Percentiles rank a stretch among this genome's conserved stretches.
Conservation (phyloP, 257 asterid species). For the Jasminum sambac region DNA sequence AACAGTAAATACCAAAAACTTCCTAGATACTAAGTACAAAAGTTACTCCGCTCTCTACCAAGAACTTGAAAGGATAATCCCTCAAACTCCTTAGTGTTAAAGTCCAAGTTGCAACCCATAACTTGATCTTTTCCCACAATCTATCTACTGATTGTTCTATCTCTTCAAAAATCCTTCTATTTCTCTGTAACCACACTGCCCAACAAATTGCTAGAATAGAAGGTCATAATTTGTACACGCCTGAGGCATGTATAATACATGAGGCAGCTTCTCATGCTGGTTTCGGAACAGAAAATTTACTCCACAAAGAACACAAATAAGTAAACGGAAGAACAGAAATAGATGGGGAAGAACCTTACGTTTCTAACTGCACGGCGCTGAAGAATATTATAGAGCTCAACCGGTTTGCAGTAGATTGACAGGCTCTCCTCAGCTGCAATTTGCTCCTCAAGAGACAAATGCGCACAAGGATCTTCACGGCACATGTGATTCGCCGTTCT, state of each 20-base stretch:
- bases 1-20: too few species aligned
- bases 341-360: conserved; percentile 39
- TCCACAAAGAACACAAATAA: neutral
- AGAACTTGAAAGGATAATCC: too few species aligned
- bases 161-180: too few species aligned
- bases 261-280: conserved; percentile 7
- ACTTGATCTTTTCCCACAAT: too few species aligned
- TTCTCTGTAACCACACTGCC: too few species aligned
- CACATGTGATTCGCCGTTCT: conserved; percentile 86
- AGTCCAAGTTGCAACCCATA: too few species aligned
- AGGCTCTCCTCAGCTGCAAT: conserved; percentile 96
- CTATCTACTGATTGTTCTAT: too few species aligned
- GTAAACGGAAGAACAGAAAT: conserved; percentile 3
- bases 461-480: conserved; percentile 83
- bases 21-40: too few species aligned
- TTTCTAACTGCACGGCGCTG: conserved; percentile 85
- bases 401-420: conserved; percentile 90
- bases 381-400: conserved; percentile 87
- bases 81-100: too few species aligned
- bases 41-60: too few species aligned
- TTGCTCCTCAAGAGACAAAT: conserved; percentile 89
- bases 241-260: neutral
- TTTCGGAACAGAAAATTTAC: conserved; percentile 22
- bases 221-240: conserved; percentile 12
- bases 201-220: too few species aligned